Conservation (phyloP, 2,329 filamentous ascomycete genomes). For the Endocalyx cinctus region DNA sequence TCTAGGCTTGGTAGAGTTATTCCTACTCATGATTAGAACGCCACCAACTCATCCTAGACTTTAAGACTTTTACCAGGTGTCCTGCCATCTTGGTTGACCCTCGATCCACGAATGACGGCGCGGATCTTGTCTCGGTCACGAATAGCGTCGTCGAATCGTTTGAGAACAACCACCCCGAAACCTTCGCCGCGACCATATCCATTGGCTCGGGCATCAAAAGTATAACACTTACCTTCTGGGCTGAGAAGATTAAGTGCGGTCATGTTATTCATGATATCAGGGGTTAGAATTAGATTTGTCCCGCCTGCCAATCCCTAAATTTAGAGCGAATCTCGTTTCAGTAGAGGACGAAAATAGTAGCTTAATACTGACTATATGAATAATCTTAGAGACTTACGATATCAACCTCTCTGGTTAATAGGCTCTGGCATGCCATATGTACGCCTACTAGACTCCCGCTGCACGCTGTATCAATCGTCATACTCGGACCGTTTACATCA, state of each 20-base stretch:
- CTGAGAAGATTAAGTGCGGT: slow-evolving; percentile 41
- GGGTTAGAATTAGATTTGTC: too few species aligned
- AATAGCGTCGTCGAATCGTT: slow-evolving; percentile 53
- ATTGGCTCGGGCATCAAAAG: slow-evolving; percentile 54
- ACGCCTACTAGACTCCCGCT: slow-evolving; percentile 39
- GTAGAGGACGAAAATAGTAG: too few species aligned
- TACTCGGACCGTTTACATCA: slow-evolving; percentile 33
- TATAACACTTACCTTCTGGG: slow-evolving; percentile 40
- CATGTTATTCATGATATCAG: slow-evolving; percentile 53
- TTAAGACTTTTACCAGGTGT: slow-evolving; percentile 50
- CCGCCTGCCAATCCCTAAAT: too few species aligned
- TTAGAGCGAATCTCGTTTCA: too few species aligned
- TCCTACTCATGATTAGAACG: too few species aligned
- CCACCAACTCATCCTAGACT: too few species aligned
- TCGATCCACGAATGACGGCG: slow-evolving; percentile 49
- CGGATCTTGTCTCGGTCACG: slow-evolving; percentile 55
- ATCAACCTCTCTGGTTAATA: slow-evolving; percentile 28
- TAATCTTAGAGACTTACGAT: slow-evolving; percentile 18
- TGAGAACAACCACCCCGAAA: slow-evolving; percentile 54
- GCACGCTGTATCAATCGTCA: slow-evolving; percentile 43
- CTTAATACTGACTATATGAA: too few species aligned
- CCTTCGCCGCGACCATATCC: slow-evolving; percentile 65
- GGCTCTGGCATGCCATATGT: slow-evolving; percentile 30
- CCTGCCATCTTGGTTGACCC: slow-evolving; percentile 54
- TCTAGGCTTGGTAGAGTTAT: slow-evolving; percentile 2